Conservation (phyloP, 2,329 filamentous ascomycete species). For the Cercospora citrullina region DNA sequence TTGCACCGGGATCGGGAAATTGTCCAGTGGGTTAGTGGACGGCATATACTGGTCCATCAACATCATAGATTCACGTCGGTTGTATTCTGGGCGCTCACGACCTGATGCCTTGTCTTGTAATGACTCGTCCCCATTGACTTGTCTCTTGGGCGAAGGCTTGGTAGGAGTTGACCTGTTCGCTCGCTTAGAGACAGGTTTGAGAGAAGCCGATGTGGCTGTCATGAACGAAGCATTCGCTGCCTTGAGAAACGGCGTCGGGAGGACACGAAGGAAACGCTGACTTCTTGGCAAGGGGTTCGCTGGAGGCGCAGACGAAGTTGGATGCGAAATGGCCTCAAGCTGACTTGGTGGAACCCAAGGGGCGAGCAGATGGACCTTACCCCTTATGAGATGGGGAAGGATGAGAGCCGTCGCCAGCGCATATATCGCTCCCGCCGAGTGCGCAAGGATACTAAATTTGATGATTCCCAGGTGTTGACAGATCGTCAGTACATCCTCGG, state of each 20-base stretch:
- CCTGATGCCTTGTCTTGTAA: slow-evolving; percentile 30
- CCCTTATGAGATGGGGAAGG: slow-evolving; percentile 93
- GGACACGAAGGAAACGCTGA: slow-evolving; percentile 82
- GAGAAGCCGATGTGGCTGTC: slow-evolving; percentile 71
- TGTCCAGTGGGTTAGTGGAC: slow-evolving; percentile 37
- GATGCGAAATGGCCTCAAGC: slow-evolving; percentile 67
- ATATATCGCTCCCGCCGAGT: slow-evolving; percentile 97
- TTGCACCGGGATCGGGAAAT: slow-evolving; percentile 32
- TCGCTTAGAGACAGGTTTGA: slow-evolving; percentile 38
- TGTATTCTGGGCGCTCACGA: slow-evolving; percentile 34
- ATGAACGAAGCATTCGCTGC: slow-evolving; percentile 96
- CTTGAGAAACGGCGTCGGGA: slow-evolving; percentile 87
- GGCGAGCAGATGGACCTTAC: slow-evolving; percentile 88
- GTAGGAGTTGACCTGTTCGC: slow-evolving; percentile 18
- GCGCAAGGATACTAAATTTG: slow-evolving; percentile 93
- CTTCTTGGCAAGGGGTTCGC: slow-evolving; percentile 86
- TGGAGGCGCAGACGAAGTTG: slow-evolving; percentile 59
- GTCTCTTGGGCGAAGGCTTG: slow-evolving; percentile 23
- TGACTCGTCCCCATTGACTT: slow-evolving; percentile 18
- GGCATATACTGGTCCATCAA: slow-evolving; percentile 52
- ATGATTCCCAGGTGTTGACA: slow-evolving; percentile 89
- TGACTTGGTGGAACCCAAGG: slow-evolving; percentile 98
- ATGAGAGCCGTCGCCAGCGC: slow-evolving; percentile 90
- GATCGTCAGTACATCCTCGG: slow-evolving; percentile 89
- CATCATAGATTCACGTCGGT: slow-evolving; percentile 50